Conservation (phyloP, 108 stramenopile genomes). For the Conticribra weissflogii region DNA sequence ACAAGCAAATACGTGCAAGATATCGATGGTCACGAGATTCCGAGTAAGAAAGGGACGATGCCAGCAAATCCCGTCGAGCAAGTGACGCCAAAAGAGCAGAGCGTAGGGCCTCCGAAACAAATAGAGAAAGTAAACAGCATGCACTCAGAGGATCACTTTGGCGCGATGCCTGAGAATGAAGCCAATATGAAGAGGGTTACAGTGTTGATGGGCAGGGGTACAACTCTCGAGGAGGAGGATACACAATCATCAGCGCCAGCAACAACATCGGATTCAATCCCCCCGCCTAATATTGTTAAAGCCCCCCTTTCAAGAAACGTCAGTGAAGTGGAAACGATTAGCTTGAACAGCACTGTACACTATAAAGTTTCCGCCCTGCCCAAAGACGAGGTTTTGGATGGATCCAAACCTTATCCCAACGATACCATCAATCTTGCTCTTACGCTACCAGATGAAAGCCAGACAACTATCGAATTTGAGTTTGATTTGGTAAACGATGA, state of each 20-base stretch:
- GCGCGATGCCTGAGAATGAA: conserved; percentile 89
- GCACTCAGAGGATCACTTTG: conserved; percentile 69
- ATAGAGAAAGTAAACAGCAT: conserved; percentile 31
- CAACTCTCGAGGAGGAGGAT: conserved; percentile 63
- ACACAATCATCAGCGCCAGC: conserved; percentile 27
- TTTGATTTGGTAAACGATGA: conserved; percentile 89
- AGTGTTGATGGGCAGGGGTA: conserved; percentile 87
- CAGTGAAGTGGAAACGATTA: conserved; percentile 34
- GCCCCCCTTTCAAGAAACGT: conserved; percentile 13
- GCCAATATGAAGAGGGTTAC: conserved; percentile 82
- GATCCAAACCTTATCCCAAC: conserved; percentile 58
- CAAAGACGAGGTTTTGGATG: conserved; percentile 45
- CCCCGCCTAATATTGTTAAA: conserved; percentile 8
- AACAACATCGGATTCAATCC: conserved; percentile 5
- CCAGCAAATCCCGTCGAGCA: conserved; percentile 8
- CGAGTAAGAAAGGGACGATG: background rate
- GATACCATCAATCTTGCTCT: conserved; percentile 80
- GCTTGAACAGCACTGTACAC: conserved; percentile 13
- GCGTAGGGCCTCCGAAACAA: conserved; percentile 16
- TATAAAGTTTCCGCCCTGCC: conserved; percentile 72
- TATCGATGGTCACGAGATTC: conserved; percentile 37
- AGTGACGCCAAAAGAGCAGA: conserved; percentile 6
- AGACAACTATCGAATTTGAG: conserved; percentile 85
- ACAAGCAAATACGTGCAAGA: conserved; percentile 23
- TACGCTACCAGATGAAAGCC: conserved; percentile 77